These are phyloP conservation scores for Boletus vermiculosoides DNA, from an alignment of 768 basidiomycete genomes.

Conservation along the genomic window DNA sequence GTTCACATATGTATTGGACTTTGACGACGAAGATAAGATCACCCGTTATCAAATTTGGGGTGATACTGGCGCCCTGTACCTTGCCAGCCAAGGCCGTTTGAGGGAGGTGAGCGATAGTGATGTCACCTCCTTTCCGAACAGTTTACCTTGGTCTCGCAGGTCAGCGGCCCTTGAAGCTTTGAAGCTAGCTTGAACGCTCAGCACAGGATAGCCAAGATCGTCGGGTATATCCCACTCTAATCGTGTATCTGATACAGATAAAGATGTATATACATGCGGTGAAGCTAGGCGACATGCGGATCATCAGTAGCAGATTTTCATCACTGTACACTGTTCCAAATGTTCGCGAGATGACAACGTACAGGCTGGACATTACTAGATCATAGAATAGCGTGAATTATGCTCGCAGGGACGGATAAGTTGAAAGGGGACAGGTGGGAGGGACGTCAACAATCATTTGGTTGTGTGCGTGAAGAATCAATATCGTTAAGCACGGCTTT, in stretches of 20 bases:
- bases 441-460: slow-evolving; percentile 1
- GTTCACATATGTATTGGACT: slow-evolving; percentile 59
- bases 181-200: too few species aligned
- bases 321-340: slow-evolving; percentile 10
- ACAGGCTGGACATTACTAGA: slow-evolving; percentile 15
- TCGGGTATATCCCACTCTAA: not conserved
- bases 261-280: slow-evolving; percentile 1
- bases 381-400: slow-evolving; percentile 17
- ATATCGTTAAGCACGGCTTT: not conserved
- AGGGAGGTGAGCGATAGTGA: slow-evolving; percentile 5
- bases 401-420: not conserved
- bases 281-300: not conserved
- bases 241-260: slow-evolving; percentile 17
- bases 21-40: slow-evolving; percentile 57
- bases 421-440: not conserved
- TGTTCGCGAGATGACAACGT: slow-evolving; percentile 5
- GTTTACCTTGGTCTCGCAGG: not conserved
- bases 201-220: not conserved
- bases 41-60: slow-evolving; percentile 65
- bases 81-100: slow-evolving; percentile 53
- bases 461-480: not conserved
- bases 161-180: not conserved
- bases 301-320: not conserved
- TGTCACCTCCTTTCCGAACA: not conserved
- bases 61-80: slow-evolving; percentile 62